phyloP scores from a whole-genome alignment of 2,329 filamentous ascomycete species.

The Phialemoniopsis sp. region DNA sequence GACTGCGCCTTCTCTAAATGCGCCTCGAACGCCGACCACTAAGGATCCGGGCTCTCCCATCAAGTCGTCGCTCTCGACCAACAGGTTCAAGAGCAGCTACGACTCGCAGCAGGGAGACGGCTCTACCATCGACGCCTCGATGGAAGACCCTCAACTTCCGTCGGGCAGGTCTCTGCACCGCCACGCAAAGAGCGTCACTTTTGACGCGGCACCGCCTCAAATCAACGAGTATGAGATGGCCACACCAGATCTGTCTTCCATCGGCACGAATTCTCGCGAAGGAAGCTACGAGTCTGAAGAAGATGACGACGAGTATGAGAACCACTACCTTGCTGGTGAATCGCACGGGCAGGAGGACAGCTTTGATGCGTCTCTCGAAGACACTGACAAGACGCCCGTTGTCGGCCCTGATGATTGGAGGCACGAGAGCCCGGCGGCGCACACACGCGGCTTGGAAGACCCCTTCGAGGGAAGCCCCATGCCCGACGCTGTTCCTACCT shows the following conservation, averaged over 20 bases:
- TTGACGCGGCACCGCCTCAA: conserved; percentile 88
- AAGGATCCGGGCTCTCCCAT: conserved; percentile 74
- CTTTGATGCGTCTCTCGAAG: conserved; percentile 92
- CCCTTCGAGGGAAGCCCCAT: conserved; percentile 69
- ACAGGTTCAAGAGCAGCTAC: conserved; percentile 62
- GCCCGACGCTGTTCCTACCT: conserved; percentile 46
- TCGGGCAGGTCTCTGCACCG: conserved; percentile 69
- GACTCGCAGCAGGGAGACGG: conserved; percentile 60
- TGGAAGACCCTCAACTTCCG: conserved; percentile 54
- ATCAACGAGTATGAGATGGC: conserved; percentile 98
- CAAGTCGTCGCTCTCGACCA: conserved; percentile 80
- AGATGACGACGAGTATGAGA: conserved; percentile 57
- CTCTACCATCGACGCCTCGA: conserved; percentile 63
- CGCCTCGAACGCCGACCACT: conserved; percentile 48
- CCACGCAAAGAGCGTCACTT: conserved; percentile 95
- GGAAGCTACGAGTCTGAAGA: conserved; percentile 88
- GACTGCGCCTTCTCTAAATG: conserved; percentile 17
- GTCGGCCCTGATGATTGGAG: conserved; percentile 97
- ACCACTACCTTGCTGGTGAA: conserved; percentile 47
- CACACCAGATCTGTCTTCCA: conserved; percentile 90
- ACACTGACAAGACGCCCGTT: conserved; percentile 94
- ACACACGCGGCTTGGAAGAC: conserved; percentile 43
- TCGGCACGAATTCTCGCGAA: conserved; percentile 85
- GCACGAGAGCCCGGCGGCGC: conserved; percentile 53
- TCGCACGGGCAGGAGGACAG: conserved; percentile 72